A percentile compares a stretch with the other conserved stretches of the same genome.
Conservation (phyloP, 768 basidiomycete genomes). For the Pisolithus microcarpus region DNA sequence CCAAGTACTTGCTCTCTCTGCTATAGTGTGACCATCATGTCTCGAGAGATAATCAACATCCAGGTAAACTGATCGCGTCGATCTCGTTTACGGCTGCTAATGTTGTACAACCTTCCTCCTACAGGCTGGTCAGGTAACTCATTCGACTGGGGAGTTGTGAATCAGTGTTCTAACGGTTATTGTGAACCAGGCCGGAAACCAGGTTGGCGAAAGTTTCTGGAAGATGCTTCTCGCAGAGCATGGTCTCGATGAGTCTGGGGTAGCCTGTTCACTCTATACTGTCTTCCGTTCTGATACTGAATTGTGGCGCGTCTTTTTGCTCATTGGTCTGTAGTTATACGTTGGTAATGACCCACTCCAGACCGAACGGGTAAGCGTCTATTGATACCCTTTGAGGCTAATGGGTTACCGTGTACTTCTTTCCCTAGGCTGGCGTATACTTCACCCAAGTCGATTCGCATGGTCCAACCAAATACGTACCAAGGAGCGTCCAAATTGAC, state of each 20-base stretch:
- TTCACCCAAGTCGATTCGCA: constrained; percentile 62
- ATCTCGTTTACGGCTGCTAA: constrained; percentile 6
- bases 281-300: constrained; percentile 8
- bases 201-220: constrained; percentile 87
- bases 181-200: constrained; percentile 53
- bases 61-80: constrained; percentile 41
- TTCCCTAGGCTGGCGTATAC: constrained; percentile 65
- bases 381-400: neutral
- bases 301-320: neutral
- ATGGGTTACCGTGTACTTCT: neutral
- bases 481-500: constrained; percentile 85
- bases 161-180: constrained; percentile 7
- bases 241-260: constrained; percentile 67
- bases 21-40: constrained; percentile 34
- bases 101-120: neutral
- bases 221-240: constrained; percentile 81
- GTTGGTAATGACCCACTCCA: constrained; percentile 68
- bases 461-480: constrained; percentile 67
- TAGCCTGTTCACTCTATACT: constrained; percentile 23
- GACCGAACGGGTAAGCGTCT: constrained; percentile 54
- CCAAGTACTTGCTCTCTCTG: too few species aligned
- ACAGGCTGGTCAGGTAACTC: constrained; percentile 63
- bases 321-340: constrained; percentile 43
- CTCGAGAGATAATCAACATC: constrained; percentile 77
- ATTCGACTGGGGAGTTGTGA: neutral